Evolutionary conservation across 768 basidiomycete species (phyloP).

Genomic region (Russula compacta): DNA sequence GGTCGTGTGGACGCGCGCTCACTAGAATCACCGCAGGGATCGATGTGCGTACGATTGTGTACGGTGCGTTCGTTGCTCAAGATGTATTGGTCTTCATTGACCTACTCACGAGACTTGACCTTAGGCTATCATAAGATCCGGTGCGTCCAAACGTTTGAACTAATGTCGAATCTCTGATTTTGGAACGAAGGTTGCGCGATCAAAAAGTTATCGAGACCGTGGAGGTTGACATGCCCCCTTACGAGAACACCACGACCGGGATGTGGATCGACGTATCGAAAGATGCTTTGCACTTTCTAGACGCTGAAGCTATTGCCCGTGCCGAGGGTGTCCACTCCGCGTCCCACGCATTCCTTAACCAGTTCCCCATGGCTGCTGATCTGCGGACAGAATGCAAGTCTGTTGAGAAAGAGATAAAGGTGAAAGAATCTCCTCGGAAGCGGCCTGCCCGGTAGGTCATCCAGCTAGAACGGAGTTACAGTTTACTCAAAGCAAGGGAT

Average conservation of each 20-base stretch:
- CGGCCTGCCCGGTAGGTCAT: conserved; percentile 52
- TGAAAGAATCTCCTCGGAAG: conserved; percentile 43
- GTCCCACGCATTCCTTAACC: conserved; percentile 73
- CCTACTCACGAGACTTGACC: background rate
- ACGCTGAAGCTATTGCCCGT: conserved; percentile 45
- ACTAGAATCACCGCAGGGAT: conserved; percentile 36
- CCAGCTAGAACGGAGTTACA: background rate
- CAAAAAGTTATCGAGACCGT: conserved; percentile 64
- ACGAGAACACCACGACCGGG: conserved; percentile 64
- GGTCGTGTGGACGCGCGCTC: background rate
- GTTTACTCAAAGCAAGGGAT: background rate
- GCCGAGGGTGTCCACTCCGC: conserved; percentile 83
- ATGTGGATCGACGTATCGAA: conserved; percentile 73
- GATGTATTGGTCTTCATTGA: background rate
- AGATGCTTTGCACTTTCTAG: conserved; percentile 42
- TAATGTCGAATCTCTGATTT: background rate
- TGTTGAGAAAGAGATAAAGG: conserved; percentile 62
- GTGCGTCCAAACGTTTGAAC: conserved; percentile 25
- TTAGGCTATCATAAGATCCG: conserved; percentile 75
- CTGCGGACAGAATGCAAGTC: conserved; percentile 79
- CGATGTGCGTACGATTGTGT: conserved; percentile 60
- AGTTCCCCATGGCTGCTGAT: conserved; percentile 59
- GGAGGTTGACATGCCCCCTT: conserved; percentile 69
- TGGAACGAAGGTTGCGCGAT: conserved; percentile 33
- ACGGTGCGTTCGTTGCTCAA: conserved; percentile 41